Evolutionary conservation across 306 rosid species (phyloP), one percentile per base, ranked within the genome.

Genomic region (Datisca glomerata): DNA sequence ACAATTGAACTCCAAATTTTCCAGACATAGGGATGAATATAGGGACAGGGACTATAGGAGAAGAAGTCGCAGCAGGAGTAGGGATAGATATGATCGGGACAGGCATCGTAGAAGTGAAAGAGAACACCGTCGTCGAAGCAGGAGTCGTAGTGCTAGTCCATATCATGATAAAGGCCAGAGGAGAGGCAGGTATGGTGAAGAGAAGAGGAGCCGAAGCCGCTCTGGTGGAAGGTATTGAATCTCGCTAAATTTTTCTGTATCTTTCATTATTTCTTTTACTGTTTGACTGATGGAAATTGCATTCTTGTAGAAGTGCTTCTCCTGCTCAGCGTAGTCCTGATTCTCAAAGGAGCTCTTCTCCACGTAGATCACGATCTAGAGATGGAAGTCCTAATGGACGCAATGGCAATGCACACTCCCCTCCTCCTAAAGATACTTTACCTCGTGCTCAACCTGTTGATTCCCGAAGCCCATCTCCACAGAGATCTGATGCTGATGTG

Each of bases 41-140:
- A 74, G 56, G 63, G 87, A 67, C 33, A 75, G 62, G 45, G 82
- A 70, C 61, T 39, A 67, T 31, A 58, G 53, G 62, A 65, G 72
- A 43, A 63, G 74, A 68, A 79, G 82, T 46, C 82, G 74, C 51
- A 78, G 82, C 43, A 71, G 87, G 59, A 74, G 87, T 63, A 65
- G 76, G 59, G 87, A 79, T 13, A 68, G 69, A 58, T 52, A 64
- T 52, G 71, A 65, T 51, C 87, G 79, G 23, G 73, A 74, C 57
- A 78, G 53, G 52, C 37, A 65, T 54, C 73, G 61, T 25, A 67
- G 55, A 56, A 70, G 68, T 64, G 79, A 74, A 27, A 64, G 67
- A 46, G 87, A 78, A 36, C 57, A 47, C 62, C 67, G 44, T 44
- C 71, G 52, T 32, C 63, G 76, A 28, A 68, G 87, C 59, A 54